phyloP scores from a whole-genome alignment of 2,329 filamentous ascomycete genomes.

The Fusarium tupiense region DNA sequence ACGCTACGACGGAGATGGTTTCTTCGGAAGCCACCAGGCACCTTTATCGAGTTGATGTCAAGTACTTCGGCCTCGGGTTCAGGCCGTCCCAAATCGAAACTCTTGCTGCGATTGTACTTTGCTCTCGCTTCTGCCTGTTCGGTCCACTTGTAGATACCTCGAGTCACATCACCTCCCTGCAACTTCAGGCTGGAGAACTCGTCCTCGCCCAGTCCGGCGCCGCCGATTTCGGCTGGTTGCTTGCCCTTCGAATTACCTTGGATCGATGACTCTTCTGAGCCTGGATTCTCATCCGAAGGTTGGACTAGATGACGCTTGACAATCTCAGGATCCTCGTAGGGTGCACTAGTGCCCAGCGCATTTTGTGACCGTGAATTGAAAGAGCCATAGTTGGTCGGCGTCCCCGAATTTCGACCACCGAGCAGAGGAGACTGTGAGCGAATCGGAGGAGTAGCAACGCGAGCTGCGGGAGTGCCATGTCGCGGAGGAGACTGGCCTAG shows the following conservation, averaged over 20 bases:
- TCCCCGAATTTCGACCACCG: constrained; percentile 54
- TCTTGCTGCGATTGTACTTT: constrained; percentile 82
- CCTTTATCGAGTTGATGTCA: constrained; percentile 89
- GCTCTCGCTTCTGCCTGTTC: constrained; percentile 82
- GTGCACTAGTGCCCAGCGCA: constrained; percentile 59
- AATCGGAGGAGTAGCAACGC: constrained; percentile 66
- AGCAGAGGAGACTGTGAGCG: constrained; percentile 53
- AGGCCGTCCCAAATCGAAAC: constrained; percentile 81
- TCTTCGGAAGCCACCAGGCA: constrained; percentile 91
- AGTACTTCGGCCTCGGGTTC: constrained; percentile 82
- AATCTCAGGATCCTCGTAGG: constrained; percentile 90
- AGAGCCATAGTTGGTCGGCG: constrained; percentile 83
- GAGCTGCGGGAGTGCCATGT: constrained; percentile 69
- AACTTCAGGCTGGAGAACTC: constrained; percentile 94
- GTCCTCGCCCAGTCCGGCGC: constrained; percentile 66
- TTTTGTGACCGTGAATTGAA: constrained; percentile 75
- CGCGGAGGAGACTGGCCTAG: constrained; percentile 75
- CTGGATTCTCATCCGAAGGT: constrained; percentile 61
- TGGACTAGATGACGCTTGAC: constrained; percentile 88
- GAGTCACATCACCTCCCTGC: constrained; percentile 93
- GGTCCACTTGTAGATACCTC: constrained; percentile 96
- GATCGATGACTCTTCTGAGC: constrained; percentile 58
- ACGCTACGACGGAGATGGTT: constrained; percentile 85
- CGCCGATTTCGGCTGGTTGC: constrained; percentile 54
- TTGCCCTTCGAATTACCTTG: constrained; percentile 63